A percentile compares a stretch with the other conserved stretches of the same genome.
These are phyloP conservation scores for Phylloboletellus chloephorus DNA, from an alignment of 1,284 basidiomycete genomes.

Conservation along the genomic window DNA sequence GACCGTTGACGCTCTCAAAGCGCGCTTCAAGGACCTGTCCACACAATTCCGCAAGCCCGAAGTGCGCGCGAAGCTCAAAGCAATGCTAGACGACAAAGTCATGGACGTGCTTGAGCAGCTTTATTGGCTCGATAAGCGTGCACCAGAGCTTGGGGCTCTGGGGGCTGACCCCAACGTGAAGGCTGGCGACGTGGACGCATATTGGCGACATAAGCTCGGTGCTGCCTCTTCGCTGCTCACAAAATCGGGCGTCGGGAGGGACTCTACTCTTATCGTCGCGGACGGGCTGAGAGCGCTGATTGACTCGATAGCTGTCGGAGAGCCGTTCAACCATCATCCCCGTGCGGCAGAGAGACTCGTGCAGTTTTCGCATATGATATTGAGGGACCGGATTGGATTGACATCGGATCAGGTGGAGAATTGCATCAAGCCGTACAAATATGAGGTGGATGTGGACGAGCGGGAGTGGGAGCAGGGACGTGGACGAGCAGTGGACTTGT, in stretches of 20 bases:
- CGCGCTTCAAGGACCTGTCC: slow-evolving; percentile 84
- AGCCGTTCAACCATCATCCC: slow-evolving; percentile 92
- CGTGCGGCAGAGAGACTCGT: slow-evolving; percentile 83
- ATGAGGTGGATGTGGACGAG: slow-evolving; percentile 87
- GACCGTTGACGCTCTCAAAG: slow-evolving; percentile 90
- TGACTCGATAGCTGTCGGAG: slow-evolving; percentile 79
- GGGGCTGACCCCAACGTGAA: slow-evolving; percentile 68
- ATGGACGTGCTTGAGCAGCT: slow-evolving; percentile 96
- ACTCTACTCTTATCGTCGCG: slow-evolving; percentile 91
- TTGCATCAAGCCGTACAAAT: slow-evolving; percentile 99
- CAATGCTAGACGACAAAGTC: slow-evolving; percentile 91
- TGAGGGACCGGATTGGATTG: slow-evolving; percentile 86
- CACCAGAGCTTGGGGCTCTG: slow-evolving; percentile 69
- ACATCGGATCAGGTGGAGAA: slow-evolving; percentile 99
- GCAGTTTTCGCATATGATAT: slow-evolving; percentile 87
- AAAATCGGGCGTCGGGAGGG: slow-evolving; percentile 94
- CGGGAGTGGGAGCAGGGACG: slow-evolving; percentile 90
- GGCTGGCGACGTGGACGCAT: slow-evolving; percentile 80
- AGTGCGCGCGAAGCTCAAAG: slow-evolving; percentile 84
- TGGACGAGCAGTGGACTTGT: slow-evolving; percentile 66
- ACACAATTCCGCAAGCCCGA: slow-evolving; percentile 85
- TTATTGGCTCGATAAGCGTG: slow-evolving; percentile 92
- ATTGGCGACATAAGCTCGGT: slow-evolving; percentile 96
- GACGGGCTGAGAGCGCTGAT: slow-evolving; percentile 88
- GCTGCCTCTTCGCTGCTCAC: slow-evolving; percentile 89